Evolutionary conservation across 129 eudicot species (phyloP), one percentile per base, ranked within the genome.

Genomic region (Helianthus tuberosus): DNA sequence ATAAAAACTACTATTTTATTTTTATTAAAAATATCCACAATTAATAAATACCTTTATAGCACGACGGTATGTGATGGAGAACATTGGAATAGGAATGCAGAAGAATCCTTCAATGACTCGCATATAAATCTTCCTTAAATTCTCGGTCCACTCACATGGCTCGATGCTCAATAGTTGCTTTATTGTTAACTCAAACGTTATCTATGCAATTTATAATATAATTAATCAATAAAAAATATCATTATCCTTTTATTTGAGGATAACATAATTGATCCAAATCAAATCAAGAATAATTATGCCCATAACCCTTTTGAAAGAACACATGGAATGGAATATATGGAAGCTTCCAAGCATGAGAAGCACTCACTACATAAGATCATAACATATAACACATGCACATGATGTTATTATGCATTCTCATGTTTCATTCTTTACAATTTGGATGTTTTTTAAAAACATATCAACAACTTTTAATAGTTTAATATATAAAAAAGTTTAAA

Each of bases 101-200:
- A 93, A 93, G 73, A 93, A 93, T 73, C 98, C 98, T 75, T 93
- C 98, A 12, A 93, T 90, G 13, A 93, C 96, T 59, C 87, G 98
- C 87, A 88, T 83, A 75, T 89, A 93, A 70, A 84, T 92, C 75
- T 93, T 89, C 85, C 88, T 89, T 52, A 93, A 84, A 48, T 87
- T 87, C 69, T 88, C 88, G 10, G 95, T 93, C 96, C 96, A 93
- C 49, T 89, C 95, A 75, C 96, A 88, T 11, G 98, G 98, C 80
- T 93, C 98, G 69, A 85, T 86, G 72, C 98, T 93, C 92, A 93
- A 84, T 51, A 93, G 82, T 70, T 89, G 98, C 89, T 93, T 93
- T 84, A 93, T 77, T 49, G 92, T 89, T 72, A 93, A 72, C 66
- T 85, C 84, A 73, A 93, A 93, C 12, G 98, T 93, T 3, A 93